Base-by-base conservation (phyloP, 441 rosid species). In the Dalechampia spathulata region DNA sequence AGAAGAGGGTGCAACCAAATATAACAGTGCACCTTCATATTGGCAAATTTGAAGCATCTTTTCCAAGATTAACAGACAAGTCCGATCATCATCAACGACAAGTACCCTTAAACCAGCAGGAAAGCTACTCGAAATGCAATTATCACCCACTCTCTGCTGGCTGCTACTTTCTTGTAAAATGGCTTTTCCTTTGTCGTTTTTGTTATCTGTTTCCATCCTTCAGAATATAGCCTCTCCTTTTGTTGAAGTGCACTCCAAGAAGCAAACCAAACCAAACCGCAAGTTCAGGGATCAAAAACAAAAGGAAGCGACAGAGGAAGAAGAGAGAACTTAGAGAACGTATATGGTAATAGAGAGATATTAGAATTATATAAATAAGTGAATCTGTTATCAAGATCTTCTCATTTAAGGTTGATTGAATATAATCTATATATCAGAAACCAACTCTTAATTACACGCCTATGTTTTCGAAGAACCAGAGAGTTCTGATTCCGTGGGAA, bases 151-250 rank as follows among this genome's bases (percentile, higher is more conserved):
- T 41, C 43, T 56, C 25, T 28, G 37, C 17, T 13, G 16, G 3
- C 25, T 23, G 11, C 32, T 21, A 26, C 19, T 41, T 16, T 10
- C 26, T 3, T 13, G n/a, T 19, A 28, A 7, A 19, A 55, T 16
- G 16, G 3, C 19, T 23, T 55, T 41, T 55, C 43, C 52, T 9
- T 19, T 28, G 32, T n/a, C 2, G 14, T n/a, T 7, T 17, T 25
- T 10, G 6, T 25, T 47, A 25, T 17, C 17, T 17, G 60, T n/a
- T 44, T 32, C 34, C 93, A 45, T 85, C 83, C 57, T 76, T 83
- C 64, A 85, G 68, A 55, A 85, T 14, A 38, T 38, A 38, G n/a
- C n/a, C n/a, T n/a, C 6, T 12, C 16, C 13, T 0, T 7, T 28
- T 28, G 7, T 12, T 14, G 0, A 14, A 13, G 17, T 38, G 16